A percentile compares a stretch with the other conserved stretches of the same genome.
phyloP scores from a whole-genome alignment of 2,329 filamentous ascomycete genomes.

The Fusarium tuaranense region DNA sequence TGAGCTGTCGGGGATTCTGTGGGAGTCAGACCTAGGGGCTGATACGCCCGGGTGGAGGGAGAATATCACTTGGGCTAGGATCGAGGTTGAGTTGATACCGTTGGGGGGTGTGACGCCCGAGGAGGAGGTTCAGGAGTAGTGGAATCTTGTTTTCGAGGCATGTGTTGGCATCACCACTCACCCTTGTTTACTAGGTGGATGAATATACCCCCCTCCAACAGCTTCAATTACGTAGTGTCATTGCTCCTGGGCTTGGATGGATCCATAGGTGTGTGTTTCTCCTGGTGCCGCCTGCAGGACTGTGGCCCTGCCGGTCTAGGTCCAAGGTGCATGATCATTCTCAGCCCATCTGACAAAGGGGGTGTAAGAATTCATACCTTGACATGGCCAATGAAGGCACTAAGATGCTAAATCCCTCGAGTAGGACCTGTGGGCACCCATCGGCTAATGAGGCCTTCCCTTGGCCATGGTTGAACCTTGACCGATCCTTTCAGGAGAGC shows the following conservation, averaged over 20 bases:
- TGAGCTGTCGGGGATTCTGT: slow-evolving; percentile 33
- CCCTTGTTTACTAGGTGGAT: background rate
- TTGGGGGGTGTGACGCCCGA: background rate
- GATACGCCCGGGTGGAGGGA: slow-evolving; percentile 31
- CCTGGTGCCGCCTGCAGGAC: background rate
- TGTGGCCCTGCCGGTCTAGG: background rate
- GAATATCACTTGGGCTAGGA: slow-evolving; percentile 36
- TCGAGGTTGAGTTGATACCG: slow-evolving; percentile 25
- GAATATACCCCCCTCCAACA: background rate
- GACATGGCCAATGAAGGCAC: background rate
- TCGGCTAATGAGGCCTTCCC: background rate
- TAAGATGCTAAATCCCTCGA: background rate
- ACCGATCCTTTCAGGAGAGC: background rate
- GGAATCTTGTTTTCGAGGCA: background rate
- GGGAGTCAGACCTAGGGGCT: background rate
- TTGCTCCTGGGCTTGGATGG: background rate
- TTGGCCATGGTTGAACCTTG: background rate
- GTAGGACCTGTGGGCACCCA: background rate
- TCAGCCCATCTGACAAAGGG: background rate
- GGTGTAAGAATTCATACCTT: background rate
- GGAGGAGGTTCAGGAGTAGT: background rate
- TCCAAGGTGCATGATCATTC: background rate
- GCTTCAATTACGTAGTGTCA: background rate
- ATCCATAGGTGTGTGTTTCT: background rate
- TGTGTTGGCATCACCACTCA: background rate